Evolutionary conservation across 306 rosid species (phyloP), one percentile per base, ranked within the genome.

Genomic region (Acacia confusa): DNA sequence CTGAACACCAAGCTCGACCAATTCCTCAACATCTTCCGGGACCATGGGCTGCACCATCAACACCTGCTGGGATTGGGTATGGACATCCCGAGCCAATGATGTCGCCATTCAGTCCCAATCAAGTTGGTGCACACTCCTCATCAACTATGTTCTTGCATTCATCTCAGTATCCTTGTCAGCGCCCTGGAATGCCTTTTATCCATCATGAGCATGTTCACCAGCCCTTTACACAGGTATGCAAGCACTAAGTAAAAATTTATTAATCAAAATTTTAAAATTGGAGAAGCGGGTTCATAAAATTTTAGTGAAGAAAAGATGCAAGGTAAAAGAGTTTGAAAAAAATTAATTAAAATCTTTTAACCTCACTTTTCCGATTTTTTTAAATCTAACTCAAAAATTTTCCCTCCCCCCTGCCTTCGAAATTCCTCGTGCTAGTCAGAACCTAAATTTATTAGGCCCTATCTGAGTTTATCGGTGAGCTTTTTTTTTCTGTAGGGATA

Each of bases 131-230:
- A 22, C 97, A 66, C 79, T 86, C 97, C 34, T 81, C 96, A 0
- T 84, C 95, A 77, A 76, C 95, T 60, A 83, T 94, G 84, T 92
- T 87, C 85, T 81, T 91, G 88, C 99, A 92, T 92, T 89, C 99
- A 55, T 84, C 98, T 27, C 99, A 88, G 71, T 95, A 92, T 84
- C 96, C 95, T 44, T 87, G 93, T 80, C 99, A 93, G 90, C 92
- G 71, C 72, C 94, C 97, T 78, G 98, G 98, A 83, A 81, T 95
- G 86, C 92, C 98, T 34, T 92, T 88, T 79, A 84, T 93, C 25
- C 97, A 90, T 84, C 97, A 89, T 34, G 99, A 95, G 82, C 97
- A 92, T 73, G 85, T 89, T 80, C 95, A 90, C 85, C 98, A 90
- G 84, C 89, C 92, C 70, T 95, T 86, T 90, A 80, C 94, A 82